These are phyloP conservation scores for Nothophytophthora sp. DNA, from an alignment of 352 stramenopile genomes.

Conservation along the genomic window DNA sequence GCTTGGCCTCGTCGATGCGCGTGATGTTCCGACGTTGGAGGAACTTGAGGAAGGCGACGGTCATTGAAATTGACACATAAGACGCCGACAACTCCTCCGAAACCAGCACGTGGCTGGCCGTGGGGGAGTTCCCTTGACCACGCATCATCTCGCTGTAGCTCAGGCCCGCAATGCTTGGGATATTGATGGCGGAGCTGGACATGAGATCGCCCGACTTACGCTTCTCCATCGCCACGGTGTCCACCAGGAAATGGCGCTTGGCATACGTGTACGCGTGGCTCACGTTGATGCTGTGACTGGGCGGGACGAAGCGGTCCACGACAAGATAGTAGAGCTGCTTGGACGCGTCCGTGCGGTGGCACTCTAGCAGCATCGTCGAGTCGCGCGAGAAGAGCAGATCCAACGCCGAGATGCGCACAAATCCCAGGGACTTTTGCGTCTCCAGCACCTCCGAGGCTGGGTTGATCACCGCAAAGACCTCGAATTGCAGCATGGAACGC, in stretches of 20 bases:
- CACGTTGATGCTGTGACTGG: slow-evolving; percentile 62
- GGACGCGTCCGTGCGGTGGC: slow-evolving; percentile 38
- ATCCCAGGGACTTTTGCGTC: slow-evolving; percentile 68
- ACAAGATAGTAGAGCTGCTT: slow-evolving; percentile 75
- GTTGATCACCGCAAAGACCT: slow-evolving; percentile 72
- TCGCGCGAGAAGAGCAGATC: slow-evolving; percentile 79
- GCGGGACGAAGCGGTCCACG: slow-evolving; percentile 65
- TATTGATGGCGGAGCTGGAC: slow-evolving; percentile 27
- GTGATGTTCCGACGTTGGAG: slow-evolving; percentile 67
- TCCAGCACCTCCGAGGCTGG: slow-evolving; percentile 54
- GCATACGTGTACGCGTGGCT: slow-evolving; percentile 82
- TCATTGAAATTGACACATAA: slow-evolving; percentile 81
- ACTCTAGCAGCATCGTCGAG: slow-evolving; percentile 74
- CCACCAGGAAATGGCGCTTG: slow-evolving; percentile 78
- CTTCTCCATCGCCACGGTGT: slow-evolving; percentile 64
- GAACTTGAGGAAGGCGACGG: slow-evolving; percentile 77
- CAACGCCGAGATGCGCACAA: slow-evolving; percentile 70
- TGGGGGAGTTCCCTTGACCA: slow-evolving; percentile 45
- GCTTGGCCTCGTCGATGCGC: slow-evolving; percentile 57
- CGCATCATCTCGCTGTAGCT: slow-evolving; percentile 71
- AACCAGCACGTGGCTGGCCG: slow-evolving; percentile 73
- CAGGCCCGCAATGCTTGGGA: slow-evolving; percentile 24
- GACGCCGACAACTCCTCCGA: slow-evolving; percentile 82
- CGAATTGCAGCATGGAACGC: slow-evolving; percentile 75
- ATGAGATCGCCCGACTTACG: slow-evolving; percentile 38